Conservation (phyloP, 2,329 filamentous ascomycete species). For the Trichoderma polysporum region DNA sequence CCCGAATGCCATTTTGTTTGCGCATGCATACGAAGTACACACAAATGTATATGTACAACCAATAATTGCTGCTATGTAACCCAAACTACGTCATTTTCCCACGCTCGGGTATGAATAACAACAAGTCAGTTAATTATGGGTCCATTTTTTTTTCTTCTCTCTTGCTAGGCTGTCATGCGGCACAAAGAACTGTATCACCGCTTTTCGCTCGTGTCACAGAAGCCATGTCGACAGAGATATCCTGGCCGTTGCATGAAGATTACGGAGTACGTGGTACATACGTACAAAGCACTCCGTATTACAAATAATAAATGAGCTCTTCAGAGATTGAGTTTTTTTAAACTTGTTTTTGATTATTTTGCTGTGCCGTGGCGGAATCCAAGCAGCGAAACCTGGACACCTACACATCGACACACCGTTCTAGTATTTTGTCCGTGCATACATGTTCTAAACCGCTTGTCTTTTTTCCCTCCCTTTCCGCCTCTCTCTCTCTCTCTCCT, state of each 20-base stretch:
- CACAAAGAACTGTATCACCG: not conserved
- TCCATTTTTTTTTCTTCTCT: not conserved
- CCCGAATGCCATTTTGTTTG: not conserved
- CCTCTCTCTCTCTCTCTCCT: not conserved
- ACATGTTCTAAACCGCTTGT: constrained; percentile 12
- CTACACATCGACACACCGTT: not conserved
- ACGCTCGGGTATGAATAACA: not conserved
- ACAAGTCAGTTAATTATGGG: not conserved
- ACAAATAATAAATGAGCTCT: not conserved
- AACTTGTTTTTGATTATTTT: constrained; percentile 7
- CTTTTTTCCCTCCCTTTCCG: not conserved
- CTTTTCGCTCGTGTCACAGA: not conserved
- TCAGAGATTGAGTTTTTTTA: not conserved
- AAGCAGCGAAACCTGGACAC: not conserved
- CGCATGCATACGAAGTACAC: not conserved
- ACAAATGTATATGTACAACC: too few relatives aligned
- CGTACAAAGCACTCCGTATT: not conserved
- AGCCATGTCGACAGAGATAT: not conserved
- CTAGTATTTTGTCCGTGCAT: not conserved
- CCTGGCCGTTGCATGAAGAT: not conserved
- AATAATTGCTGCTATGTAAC: not conserved
- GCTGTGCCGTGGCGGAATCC: not conserved
- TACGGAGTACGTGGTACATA: not conserved
- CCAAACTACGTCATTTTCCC: not conserved
- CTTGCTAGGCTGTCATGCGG: not conserved